Base-by-base conservation (phyloP, 2,329 filamentous ascomycete species). In the Colletotrichum limetticola region DNA sequence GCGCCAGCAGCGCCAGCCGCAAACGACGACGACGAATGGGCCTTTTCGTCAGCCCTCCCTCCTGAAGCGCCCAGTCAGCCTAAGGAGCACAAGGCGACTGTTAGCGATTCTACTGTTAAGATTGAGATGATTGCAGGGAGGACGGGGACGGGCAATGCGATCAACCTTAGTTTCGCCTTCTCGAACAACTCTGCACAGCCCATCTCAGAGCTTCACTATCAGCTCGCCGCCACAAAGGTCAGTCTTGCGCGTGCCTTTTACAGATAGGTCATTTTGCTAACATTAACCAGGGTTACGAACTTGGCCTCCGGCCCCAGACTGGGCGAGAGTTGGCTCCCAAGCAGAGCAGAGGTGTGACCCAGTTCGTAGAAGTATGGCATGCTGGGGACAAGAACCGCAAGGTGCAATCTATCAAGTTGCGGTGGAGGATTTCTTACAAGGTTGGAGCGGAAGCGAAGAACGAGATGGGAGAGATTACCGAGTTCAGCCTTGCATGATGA, bases 181-280 rank as follows among this genome's bases (percentile, higher is more conserved):
- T 95, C 94, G 22, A 99, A 97, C 81, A 93, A 90, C 73, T 93
- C 92, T 1, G 83, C 89, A 2, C 89, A 93, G 78, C 89, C 91
- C 0, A 88, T 99, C 26, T 89, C 89, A 3, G 93, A 97, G 75
- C 85, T 99, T 35, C 95, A 96, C 71, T 97, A 98, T 79, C 94
- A 98, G 82, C 88, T 97, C 52, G 97, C 97, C 3, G 96, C 98
- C 35, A 97, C 96, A 72, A 98, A 96, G 90, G 95, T 97, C 85
- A 76, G 82, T 63, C 32, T 26, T 30, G 62, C 26, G 30, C 12
- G 19, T 46, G 30, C 6, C 12, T 5, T 11, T 24, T 53, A 28
- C 12, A 55, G 19, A 56, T 19, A 28, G 49, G 26, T 22, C 58
- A 56, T 46, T 16, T 30, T 71, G 64, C 71, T 77, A 71, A 78